Base-by-base conservation (phyloP, 2,329 filamentous ascomycete genomes). In the Magnaporthales sp. region DNA sequence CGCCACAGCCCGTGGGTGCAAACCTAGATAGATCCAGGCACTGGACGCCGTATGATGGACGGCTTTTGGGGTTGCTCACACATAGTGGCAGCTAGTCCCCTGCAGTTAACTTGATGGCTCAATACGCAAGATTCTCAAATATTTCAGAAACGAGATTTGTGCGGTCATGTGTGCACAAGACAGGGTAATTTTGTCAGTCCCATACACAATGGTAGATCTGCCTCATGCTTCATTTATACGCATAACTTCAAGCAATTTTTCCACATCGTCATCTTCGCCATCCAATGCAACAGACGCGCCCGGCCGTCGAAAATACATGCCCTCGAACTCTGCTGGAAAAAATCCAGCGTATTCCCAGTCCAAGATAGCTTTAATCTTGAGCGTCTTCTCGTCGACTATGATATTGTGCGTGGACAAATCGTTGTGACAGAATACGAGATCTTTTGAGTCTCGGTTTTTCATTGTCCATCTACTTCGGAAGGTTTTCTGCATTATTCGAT, bases 381-480 rank as follows among this genome's bases (percentile, higher is more conserved):
- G 69, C 13, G 67, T 68, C 19, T 69, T 24, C 7, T 67, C 68
- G 65, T 71, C 69, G 51, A 71, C 67, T 11, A 70, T 64, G 62
- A 70, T 60, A 62, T 71, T 98, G 60, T 70, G 67, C 32, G 69
- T 66, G 13, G 67, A 68, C 30, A 70, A 67, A 62, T 73, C 71
- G 66, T 71, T 71, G 64, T 73, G 70, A 61, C 71, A 73, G 56
- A 73, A 72, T 24, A 72, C 70, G 30, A 70, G 68, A 13, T 69
- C 70, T 7, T 66, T 61, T 10, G 68, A 63, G 6, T 69, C 64
- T 3, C 70, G 68, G 66, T 32, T 67, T 74, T 63, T 22, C 64
- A 58, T 72, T 72, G 74, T 58, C 67, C 51, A 56, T 56, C 58
- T 31, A 72, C 70, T 11, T 46, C 68, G 56, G 73, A 66, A 8